Evolutionary conservation across 305 asterid species (phyloP).

Genomic region (Solanum hybrid): DNA sequence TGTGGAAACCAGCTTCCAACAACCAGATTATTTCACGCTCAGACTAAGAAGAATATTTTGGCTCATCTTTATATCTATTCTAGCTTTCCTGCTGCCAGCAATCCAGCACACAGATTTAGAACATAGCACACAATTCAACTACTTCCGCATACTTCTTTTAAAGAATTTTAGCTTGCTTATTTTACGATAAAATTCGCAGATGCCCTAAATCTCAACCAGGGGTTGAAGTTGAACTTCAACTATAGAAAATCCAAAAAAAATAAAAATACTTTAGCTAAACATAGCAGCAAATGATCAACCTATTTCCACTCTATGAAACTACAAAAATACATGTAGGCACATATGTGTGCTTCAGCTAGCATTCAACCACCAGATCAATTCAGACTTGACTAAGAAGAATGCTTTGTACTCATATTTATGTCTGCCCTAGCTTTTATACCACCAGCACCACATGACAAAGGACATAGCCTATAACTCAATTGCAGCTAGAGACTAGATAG

Average conservation of each 20-base stretch:
- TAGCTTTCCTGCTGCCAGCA: not conserved
- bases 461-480: not conserved
- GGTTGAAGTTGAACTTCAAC: not conserved
- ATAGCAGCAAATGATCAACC: not conserved
- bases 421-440: not conserved
- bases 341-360: not conserved
- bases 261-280: not conserved
- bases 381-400: not conserved
- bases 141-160: not conserved
- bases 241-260: not conserved
- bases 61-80: not conserved
- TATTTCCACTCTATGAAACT: not conserved
- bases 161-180: not conserved
- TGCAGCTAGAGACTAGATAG: not conserved
- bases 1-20: not conserved
- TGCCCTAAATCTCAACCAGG: not conserved
- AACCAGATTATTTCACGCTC: not conserved
- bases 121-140: not conserved
- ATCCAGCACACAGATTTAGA: not conserved
- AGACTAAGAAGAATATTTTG: not conserved
- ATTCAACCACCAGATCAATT: not conserved
- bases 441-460: not conserved
- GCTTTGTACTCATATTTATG: not conserved
- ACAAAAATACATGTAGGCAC: not conserved
- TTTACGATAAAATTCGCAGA: not conserved